Evolutionary conservation across 179 eudicot species (phyloP), one percentile per base, ranked within the genome.

Genomic region (Spinacia oleracea): DNA sequence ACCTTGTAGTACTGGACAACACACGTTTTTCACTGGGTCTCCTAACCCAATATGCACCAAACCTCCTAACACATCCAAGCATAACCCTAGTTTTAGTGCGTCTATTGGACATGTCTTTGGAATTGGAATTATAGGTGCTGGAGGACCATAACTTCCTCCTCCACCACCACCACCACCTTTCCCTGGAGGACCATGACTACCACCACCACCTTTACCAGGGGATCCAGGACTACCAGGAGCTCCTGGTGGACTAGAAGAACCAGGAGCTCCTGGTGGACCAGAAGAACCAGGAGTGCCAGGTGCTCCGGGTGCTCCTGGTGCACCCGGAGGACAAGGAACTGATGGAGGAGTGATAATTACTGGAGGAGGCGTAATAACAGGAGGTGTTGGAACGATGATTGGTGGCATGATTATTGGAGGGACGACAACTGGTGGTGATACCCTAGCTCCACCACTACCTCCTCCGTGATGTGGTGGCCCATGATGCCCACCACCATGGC

Each of bases 1-100:
- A 20, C 97, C 98, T 84, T 86, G 82, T 27, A 93, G 66, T 73
- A 93, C 92, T 1, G 96, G 97, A 71, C 97, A 93, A 35, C 97
- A 93, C 32, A 82, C 86, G 64, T 93, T 88, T 77, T 83, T 85
- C 0, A 86, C 83, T 2, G 95, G 97, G 65, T 92, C 78, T 38
- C 98, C 98, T 60, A 93, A 51, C 29, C 93, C 97, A 15, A 93
- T 58, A 79, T 93, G 97, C 53, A 93, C 89, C 83, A 91, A 77
- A 0, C 97, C 97, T 73, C 94, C 93, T 27, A 93, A 85, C 20
- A 88, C 93, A 72, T 93, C 98, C 58, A 91, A 64, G 80, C 97
- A 93, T 8, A 89, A 79, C 86, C 97, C 97, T 65, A 93, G 75
- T 77, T 91, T 92, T 42, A 93, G 82, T 38, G 92, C 92, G 63